phyloP scores from a whole-genome alignment of 2,329 filamentous ascomycete genomes.

The Cytospora piceicola region DNA sequence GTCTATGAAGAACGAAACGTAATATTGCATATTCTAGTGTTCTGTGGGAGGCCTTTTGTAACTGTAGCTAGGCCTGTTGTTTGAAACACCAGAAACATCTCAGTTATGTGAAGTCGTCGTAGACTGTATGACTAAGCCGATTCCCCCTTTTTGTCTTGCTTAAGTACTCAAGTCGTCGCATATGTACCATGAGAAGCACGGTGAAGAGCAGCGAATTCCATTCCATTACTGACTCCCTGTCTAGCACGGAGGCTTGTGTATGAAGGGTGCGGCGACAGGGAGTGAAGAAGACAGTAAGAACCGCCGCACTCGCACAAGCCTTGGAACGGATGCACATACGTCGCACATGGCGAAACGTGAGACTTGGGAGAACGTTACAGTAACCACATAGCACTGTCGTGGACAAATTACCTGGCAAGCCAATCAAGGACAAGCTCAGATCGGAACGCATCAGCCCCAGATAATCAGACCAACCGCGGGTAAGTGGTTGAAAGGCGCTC shows the following conservation, averaged over 20 bases:
- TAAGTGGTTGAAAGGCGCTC: too few relatives aligned
- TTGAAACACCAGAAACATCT: background rate
- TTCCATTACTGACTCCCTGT: too few relatives aligned
- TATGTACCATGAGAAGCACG: background rate
- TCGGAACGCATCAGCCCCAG: too few relatives aligned
- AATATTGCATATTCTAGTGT: background rate
- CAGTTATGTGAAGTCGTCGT: background rate
- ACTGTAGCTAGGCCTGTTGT: background rate
- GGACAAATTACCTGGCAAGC: background rate
- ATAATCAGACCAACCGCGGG: too few relatives aligned
- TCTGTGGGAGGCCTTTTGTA: background rate
- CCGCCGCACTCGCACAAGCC: too few relatives aligned
- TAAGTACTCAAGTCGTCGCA: too few relatives aligned
- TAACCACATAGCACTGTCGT: background rate
- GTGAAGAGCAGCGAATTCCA: too few relatives aligned
- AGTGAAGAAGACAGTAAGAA: too few relatives aligned
- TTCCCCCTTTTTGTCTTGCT: background rate
- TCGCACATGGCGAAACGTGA: background rate
- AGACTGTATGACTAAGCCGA: background rate
- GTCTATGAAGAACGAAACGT: background rate
- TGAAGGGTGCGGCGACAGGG: too few relatives aligned
- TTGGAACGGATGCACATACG: background rate
- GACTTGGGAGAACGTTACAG: background rate
- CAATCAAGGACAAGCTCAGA: background rate
- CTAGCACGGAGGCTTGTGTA: too few relatives aligned